Base-by-base conservation (phyloP, 768 basidiomycete genomes). In the Lactarius pseudohatsudake region DNA sequence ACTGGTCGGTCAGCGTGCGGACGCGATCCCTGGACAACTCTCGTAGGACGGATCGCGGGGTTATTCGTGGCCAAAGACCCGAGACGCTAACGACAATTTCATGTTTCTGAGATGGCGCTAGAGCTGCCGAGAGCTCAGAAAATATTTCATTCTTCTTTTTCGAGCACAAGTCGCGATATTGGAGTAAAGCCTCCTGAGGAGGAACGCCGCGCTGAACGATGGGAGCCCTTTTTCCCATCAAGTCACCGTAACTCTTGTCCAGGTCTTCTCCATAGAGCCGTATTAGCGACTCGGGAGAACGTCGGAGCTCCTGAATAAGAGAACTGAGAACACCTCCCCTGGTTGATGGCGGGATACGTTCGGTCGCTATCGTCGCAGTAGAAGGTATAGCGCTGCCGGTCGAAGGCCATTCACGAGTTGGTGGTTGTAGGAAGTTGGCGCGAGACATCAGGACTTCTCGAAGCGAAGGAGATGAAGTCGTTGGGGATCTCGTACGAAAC, bases 21-120 rank as follows among this genome's bases (percentile, higher is more conserved):
- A 70, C 58, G 0, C 18, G 50, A 7, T 75, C 74, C 54, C 68
- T 71, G 15, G 71, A 67, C 26, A 76, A 50, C n/a, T 73, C 59
- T 68, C 72, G 40, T 10, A 61, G 61, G 7, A 59, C 36, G 57
- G 59, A 53, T 36, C 57, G 43, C 15, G 60, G 62, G 0, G 65
- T 66, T 18, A 66, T 30, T 32, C 65, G 65, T 26, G 65, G 65
- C 65, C 65, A 66, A 4, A 66, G 57, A 10, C 65, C 61, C 0
- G 62, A 43, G 10, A 59, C 9, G 5, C 18, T 0, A 5, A 9
- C 4, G 34, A 36, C n/a, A 16, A 38, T 6, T 22, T 59, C 62
- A 9, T 26, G 18, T 7, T 16, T 57, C 47, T 62, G 18, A n/a
- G 43, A 62, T 5, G 61, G 65, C 7, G 32, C 30, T 32, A 66